These are phyloP conservation scores for Colletotrichum lindemuthianum DNA, from an alignment of 2,329 filamentous ascomycete genomes.

Conservation along the genomic window DNA sequence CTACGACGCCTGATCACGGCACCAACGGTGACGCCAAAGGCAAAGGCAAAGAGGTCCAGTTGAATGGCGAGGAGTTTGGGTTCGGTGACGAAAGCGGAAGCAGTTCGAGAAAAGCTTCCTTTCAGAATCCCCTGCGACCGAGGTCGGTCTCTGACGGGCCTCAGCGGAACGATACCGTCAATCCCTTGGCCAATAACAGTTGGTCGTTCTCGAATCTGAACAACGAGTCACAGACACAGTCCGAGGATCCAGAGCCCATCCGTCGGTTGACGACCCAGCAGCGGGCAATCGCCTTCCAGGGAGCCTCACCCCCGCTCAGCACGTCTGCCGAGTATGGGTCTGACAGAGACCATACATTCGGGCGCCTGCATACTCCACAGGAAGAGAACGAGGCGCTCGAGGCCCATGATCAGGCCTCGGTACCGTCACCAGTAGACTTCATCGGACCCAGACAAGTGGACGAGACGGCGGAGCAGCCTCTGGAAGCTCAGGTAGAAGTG, in stretches of 20 bases:
- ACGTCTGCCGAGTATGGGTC: constrained; percentile 19
- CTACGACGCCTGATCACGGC: background rate
- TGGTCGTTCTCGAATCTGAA: constrained; percentile 65
- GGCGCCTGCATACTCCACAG: background rate
- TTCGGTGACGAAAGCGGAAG: constrained; percentile 13
- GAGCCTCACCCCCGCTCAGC: constrained; percentile 8
- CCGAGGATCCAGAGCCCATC: constrained; percentile 8
- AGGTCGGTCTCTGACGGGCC: constrained; percentile 69
- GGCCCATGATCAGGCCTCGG: background rate
- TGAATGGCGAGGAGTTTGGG: constrained; percentile 10
- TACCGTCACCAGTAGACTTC: background rate
- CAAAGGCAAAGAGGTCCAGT: constrained; percentile 37
- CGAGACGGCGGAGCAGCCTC: background rate
- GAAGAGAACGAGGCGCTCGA: constrained; percentile 1
- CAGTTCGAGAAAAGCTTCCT: constrained; percentile 7
- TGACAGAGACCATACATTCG: constrained; percentile 7
- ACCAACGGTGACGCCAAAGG: constrained; percentile 29
- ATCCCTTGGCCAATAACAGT: constrained; percentile 68
- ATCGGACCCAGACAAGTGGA: constrained; percentile 1
- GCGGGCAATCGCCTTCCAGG: constrained; percentile 1
- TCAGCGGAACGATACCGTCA: constrained; percentile 52
- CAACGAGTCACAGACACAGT: constrained; percentile 29
- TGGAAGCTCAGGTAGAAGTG: constrained; percentile 3
- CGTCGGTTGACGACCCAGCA: background rate
- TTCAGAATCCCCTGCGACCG: constrained; percentile 49